Percentiles rank a stretch among this genome's conserved stretches.
Evolutionary conservation across 2,329 filamentous ascomycete species (phyloP).

Genomic region (Lachnellula occidentalis): DNA sequence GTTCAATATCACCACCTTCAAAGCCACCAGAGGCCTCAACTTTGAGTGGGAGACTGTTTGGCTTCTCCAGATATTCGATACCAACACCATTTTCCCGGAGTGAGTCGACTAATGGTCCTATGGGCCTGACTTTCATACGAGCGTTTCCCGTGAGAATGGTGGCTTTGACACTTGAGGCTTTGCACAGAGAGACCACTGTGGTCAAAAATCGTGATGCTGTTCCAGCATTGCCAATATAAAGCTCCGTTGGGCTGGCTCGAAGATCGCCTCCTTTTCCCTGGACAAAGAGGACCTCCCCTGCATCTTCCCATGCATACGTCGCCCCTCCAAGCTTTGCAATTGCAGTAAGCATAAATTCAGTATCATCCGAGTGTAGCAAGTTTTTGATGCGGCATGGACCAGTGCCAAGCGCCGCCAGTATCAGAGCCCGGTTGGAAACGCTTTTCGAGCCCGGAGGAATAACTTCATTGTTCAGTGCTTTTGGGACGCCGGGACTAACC

Average conservation of each 20-base stretch:
- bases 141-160: slow-evolving; percentile 89
- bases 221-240: slow-evolving; percentile 95
- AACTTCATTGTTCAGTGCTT: slow-evolving; percentile 63
- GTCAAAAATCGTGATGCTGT: slow-evolving; percentile 95
- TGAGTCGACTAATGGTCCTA: slow-evolving; percentile 88
- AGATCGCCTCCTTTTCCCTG: slow-evolving; percentile 86
- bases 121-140: slow-evolving; percentile 92
- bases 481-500: slow-evolving; percentile 66
- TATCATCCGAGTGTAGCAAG: slow-evolving; percentile 91
- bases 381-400: slow-evolving; percentile 88
- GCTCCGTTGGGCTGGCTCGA: slow-evolving; percentile 64
- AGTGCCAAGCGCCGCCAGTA: slow-evolving; percentile 85
- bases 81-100: slow-evolving; percentile 80
- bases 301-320: slow-evolving; percentile 88
- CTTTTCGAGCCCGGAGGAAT: slow-evolving; percentile 94
- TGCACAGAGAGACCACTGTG: slow-evolving; percentile 80
- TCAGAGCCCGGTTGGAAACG: slow-evolving; percentile 89
- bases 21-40: slow-evolving; percentile 80
- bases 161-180: slow-evolving; percentile 56
- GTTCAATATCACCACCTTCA: slow-evolving; percentile 78
- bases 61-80: slow-evolving; percentile 78
- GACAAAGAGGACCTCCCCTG: slow-evolving; percentile 85
- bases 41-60: slow-evolving; percentile 76
- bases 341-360: slow-evolving; percentile 95
- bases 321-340: slow-evolving; percentile 79